A percentile compares a stretch with the other conserved stretches of the same genome.
phyloP scores from a whole-genome alignment of 2,329 filamentous ascomycete genomes.

The Fusarium sp. region DNA sequence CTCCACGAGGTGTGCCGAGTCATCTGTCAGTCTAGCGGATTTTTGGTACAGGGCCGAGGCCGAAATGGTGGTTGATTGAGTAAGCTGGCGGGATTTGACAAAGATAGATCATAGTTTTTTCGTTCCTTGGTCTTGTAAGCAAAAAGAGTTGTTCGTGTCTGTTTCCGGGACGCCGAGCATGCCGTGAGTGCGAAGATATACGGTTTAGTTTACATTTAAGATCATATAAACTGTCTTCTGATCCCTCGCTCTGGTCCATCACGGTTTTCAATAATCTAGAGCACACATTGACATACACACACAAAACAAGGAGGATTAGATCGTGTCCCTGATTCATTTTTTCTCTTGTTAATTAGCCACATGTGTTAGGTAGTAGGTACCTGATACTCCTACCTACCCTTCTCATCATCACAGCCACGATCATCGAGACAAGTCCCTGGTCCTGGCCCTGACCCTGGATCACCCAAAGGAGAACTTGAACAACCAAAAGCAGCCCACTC shows the following conservation, averaged over 20 bases:
- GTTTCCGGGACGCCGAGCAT: constrained; percentile 21
- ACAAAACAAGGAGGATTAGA: neutral
- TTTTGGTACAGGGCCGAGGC: constrained; percentile 32
- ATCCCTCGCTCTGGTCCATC: constrained; percentile 4
- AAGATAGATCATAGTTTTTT: constrained; percentile 5
- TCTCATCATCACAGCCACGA: constrained; percentile 28
- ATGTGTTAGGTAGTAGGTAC: neutral
- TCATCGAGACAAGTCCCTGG: constrained; percentile 25
- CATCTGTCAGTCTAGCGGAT: constrained; percentile 31
- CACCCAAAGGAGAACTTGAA: constrained; percentile 18
- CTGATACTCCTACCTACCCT: constrained; percentile 3
- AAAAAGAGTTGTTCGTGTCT: constrained; percentile 4
- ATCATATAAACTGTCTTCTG: constrained; percentile 30
- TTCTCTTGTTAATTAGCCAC: constrained; percentile 3
- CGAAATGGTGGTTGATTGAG: constrained; percentile 30
- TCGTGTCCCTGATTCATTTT: neutral
- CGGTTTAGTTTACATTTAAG: neutral
- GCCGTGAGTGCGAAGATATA: constrained; percentile 10
- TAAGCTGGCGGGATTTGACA: constrained; percentile 34
- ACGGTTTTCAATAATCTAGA: neutral
- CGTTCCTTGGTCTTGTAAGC: constrained; percentile 23
- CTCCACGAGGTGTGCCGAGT: constrained; percentile 37
- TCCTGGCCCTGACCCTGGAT: constrained; percentile 4
- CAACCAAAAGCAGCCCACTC: constrained; percentile 37
- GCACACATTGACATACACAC: neutral